Conservation (phyloP, 371 early-diverging fungal species). For the Mucor piriformis region DNA sequence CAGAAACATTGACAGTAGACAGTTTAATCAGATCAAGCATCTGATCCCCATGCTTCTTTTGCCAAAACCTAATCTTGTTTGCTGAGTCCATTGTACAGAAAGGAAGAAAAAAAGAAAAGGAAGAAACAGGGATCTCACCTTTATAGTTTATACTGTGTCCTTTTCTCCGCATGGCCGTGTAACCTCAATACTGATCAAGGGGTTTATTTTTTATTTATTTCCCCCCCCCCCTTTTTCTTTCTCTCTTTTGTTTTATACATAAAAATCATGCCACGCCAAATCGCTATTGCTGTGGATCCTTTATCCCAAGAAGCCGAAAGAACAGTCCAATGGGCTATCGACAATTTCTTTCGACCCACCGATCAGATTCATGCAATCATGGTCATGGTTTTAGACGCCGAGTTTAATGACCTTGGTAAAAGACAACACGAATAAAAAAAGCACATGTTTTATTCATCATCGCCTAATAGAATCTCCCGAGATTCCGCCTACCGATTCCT, state of each 20-base stretch:
- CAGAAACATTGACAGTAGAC: constrained; percentile 44
- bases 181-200: no score
- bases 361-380: constrained; percentile 49
- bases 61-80: constrained; percentile 7
- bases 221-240: no score
- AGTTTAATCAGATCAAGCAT: constrained; percentile 24
- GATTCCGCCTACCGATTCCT: constrained; percentile 23
- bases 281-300: constrained; percentile 51
- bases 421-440: not conserved
- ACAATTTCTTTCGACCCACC: constrained; percentile 38
- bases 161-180: no score
- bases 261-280: constrained; percentile 29
- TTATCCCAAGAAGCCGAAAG: constrained; percentile 36
- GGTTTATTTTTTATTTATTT: not conserved
- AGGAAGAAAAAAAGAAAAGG: not conserved
- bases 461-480: constrained; percentile 8
- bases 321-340: constrained; percentile 48
- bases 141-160: not conserved
- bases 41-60: constrained; percentile 2
- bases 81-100: no score
- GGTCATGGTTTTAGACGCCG: constrained; percentile 42
- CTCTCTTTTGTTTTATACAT: not conserved
- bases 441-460: not conserved
- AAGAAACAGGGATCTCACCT: not conserved
- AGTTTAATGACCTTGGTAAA: constrained; percentile 43